Base-by-base conservation (phyloP, 768 basidiomycete genomes). In the Hypholoma sublateritium region DNA sequence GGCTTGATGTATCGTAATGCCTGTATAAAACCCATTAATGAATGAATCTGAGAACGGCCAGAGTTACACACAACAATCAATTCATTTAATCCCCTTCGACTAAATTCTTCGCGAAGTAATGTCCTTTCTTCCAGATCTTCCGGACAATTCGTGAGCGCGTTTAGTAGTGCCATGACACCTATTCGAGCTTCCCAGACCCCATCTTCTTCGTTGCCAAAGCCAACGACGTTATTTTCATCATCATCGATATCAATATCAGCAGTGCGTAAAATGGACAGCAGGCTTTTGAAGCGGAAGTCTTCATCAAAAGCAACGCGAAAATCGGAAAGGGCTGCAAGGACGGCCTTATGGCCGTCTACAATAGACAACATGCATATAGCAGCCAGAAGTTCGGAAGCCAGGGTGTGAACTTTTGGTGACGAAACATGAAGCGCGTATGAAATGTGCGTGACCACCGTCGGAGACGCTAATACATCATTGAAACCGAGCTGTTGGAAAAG, bases 141-240 rank as follows among this genome's bases (percentile, higher is more conserved):
- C 0, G 89, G 86, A 62, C 84, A 87, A 62, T 86, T 90, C 11
- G 86, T 85, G 19, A 96, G 64, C 1, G 92, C 88, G 67, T 93
- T 95, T 60, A 95, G 67, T 34, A 97, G 75, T 0, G 85, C 80
- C 86, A 96, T 85, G 11, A 83, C 81, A 3, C 88, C 87, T 1
- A 81, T 81, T 24, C 93, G 77, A 37, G 87, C 88, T 60, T 94
- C 93, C 93, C 94, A 96, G 14, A 86, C 65, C 1, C 86, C 86
- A 12, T 86, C 86, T 44, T 87, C 85, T 53, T 87, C 83, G 55
- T 77, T 73, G 14, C 74, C 74, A 55, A 77, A 72, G 2, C 73
- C 74, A 50, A 74, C 67, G 4, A 70, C 67, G 19, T 58, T 67
- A 59, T 69, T 69, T 53, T 58, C 41, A 51, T 77, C 67, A 46